A percentile compares a stretch with the other conserved stretches of the same genome.
phyloP scores from a whole-genome alignment of 176 grass and related monocot genomes.

The Cenchrus fungigraminus region DNA sequence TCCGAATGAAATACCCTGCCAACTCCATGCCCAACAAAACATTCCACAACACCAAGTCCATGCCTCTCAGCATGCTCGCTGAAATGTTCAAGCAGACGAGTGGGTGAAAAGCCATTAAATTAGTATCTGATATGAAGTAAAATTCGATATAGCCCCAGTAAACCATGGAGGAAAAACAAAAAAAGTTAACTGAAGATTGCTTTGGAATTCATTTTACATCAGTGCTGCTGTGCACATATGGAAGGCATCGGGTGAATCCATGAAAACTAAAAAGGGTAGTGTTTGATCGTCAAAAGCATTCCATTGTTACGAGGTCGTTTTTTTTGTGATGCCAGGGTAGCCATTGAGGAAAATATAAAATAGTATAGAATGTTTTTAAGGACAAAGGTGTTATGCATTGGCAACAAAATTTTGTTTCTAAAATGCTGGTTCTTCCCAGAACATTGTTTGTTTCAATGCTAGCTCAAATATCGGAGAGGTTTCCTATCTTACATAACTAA shows the following conservation, averaged over 20 bases:
- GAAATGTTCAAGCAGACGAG: slow-evolving; percentile 37
- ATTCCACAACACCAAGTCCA: slow-evolving; percentile 72
- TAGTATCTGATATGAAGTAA: not conserved
- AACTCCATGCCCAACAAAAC: slow-evolving; percentile 91
- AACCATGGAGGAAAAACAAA: not conserved
- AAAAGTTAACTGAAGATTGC: not conserved
- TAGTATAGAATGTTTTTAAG: not conserved
- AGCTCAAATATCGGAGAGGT: not conserved
- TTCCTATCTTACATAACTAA: not conserved
- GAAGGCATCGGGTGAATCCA: not conserved
- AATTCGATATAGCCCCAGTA: not conserved
- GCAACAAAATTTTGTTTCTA: not conserved
- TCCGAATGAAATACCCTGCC: slow-evolving; percentile 86
- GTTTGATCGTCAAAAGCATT: not conserved
- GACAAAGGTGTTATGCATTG: not conserved
- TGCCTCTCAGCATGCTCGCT: slow-evolving; percentile 84
- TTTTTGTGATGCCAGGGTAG: not conserved
- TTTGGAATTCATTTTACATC: not conserved
- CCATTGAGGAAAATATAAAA: not conserved
- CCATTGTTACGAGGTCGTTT: not conserved
- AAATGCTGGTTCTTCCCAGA: not conserved
- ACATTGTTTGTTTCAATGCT: not conserved
- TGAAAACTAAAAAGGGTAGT: not conserved
- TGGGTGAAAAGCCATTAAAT: not conserved
- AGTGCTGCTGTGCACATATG: not conserved